phyloP scores from a whole-genome alignment of 108 stramenopile genomes.

The Stephanodiscus triporus region DNA sequence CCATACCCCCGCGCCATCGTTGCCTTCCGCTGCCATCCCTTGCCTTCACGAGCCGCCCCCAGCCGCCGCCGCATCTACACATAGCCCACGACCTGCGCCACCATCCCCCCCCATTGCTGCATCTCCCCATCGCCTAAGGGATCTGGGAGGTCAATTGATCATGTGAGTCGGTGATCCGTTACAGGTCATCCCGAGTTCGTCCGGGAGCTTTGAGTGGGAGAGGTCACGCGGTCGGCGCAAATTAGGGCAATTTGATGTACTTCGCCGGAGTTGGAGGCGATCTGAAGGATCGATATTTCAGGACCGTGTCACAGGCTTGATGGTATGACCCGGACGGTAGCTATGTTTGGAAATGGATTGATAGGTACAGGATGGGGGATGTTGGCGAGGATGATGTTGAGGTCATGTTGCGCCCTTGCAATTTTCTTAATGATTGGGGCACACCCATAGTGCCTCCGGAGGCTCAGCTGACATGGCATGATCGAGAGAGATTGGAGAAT shows the following conservation, averaged over 20 bases:
- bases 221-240: conserved; percentile 65
- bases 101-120: too few species aligned
- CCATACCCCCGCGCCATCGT: too few species aligned
- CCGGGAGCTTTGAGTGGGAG: conserved; percentile 32
- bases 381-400: conserved; percentile 25
- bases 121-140: too few species aligned
- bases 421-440: conserved; percentile 40
- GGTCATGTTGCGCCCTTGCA: conserved; percentile 66
- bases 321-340: conserved; percentile 77
- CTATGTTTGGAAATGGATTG: conserved; percentile 84
- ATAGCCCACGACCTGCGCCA: too few species aligned
- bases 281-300: conserved; percentile 75
- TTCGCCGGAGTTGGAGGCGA: conserved; percentile 88
- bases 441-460: conserved; percentile 56
- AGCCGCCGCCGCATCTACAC: too few species aligned
- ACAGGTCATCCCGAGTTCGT: conserved; percentile 47
- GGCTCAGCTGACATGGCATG: conserved; percentile 68
- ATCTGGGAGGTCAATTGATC: conserved; percentile 54
- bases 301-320: conserved; percentile 76
- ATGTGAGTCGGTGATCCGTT: conserved; percentile 58
- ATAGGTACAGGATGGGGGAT: conserved; percentile 39
- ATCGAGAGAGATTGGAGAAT: conserved; percentile 39
- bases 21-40: too few species aligned
- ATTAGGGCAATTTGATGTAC: conserved; percentile 91
- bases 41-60: too few species aligned